Conservation (phyloP, 495 filamentous ascomycete species). For the Bombardia bombarda region DNA sequence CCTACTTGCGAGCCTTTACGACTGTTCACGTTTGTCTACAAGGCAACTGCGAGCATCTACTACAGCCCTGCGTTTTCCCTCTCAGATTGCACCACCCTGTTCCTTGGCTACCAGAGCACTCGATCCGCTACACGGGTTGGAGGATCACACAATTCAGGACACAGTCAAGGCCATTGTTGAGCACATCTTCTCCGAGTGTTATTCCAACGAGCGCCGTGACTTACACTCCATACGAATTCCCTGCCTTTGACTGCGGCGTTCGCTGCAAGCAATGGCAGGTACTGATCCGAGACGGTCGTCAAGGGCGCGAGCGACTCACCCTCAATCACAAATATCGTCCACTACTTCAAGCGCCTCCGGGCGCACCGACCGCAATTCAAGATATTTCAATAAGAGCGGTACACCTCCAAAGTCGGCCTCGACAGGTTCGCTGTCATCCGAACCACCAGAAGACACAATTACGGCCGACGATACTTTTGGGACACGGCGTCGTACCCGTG, state of each 20-base stretch:
- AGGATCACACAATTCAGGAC: no score
- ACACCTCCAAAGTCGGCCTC: slow-evolving; percentile 68
- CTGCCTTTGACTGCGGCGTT: slow-evolving; percentile 19
- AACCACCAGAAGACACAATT: slow-evolving; percentile 69
- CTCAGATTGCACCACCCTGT: no score
- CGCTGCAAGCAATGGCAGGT: slow-evolving; percentile 41
- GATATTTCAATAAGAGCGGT: slow-evolving; percentile 60
- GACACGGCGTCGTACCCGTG: slow-evolving; percentile 60
- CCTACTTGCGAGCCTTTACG: no score
- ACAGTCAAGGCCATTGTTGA: no score
- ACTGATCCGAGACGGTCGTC: slow-evolving; percentile 81
- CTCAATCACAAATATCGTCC: slow-evolving; percentile 70
- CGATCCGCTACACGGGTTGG: no score
- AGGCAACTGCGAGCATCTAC: no score
- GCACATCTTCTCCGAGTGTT: no score
- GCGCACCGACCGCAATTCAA: slow-evolving; percentile 60
- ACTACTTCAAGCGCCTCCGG: slow-evolving; percentile 58
- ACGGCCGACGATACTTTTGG: slow-evolving; percentile 43
- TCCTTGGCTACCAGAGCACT: no score
- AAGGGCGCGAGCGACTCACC: slow-evolving; percentile 76
- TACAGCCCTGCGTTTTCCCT: no score
- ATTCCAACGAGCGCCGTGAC: neutral
- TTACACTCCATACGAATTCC: neutral
- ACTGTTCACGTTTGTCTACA: no score
- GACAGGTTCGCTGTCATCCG: slow-evolving; percentile 64